These are phyloP conservation scores for Cyclotella cryptica DNA, from an alignment of 108 stramenopile species.

Conservation along the genomic window DNA sequence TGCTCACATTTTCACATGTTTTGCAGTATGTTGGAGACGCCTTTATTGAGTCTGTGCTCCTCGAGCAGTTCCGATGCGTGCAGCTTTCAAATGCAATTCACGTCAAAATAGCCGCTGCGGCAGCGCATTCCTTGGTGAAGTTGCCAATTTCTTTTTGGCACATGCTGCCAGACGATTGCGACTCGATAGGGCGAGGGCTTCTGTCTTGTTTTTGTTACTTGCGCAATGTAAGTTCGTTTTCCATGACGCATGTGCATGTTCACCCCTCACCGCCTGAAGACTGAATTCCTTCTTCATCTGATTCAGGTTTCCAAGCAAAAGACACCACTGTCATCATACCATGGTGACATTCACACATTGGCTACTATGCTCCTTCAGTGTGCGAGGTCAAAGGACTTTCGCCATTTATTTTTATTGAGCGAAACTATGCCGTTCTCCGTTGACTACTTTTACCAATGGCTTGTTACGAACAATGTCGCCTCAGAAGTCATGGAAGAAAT, in stretches of 20 bases:
- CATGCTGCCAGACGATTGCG: slow-evolving; percentile 30
- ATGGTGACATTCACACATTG: slow-evolving; percentile 23
- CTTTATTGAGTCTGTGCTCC: slow-evolving; percentile 28
- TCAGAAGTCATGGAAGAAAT: slow-evolving; percentile 29
- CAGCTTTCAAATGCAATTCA: slow-evolving; percentile 30
- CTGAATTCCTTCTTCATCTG: not conserved
- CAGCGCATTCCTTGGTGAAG: slow-evolving; percentile 27
- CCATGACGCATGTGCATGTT: not conserved
- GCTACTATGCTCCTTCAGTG: slow-evolving; percentile 19
- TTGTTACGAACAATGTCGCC: slow-evolving; percentile 34
- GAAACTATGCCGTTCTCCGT: slow-evolving; percentile 37
- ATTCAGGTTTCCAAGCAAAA: slow-evolving; percentile 14
- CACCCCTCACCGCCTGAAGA: not conserved
- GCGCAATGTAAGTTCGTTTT: slow-evolving; percentile 33
- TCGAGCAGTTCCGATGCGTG: slow-evolving; percentile 45
- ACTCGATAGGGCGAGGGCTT: slow-evolving; percentile 41
- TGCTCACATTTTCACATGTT: slow-evolving; percentile 27
- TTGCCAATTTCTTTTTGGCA: slow-evolving; percentile 48
- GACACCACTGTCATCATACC: slow-evolving; percentile 3
- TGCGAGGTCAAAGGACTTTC: slow-evolving; percentile 41
- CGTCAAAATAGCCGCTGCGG: slow-evolving; percentile 47
- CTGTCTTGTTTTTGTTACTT: slow-evolving; percentile 39
- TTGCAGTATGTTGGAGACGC: slow-evolving; percentile 7
- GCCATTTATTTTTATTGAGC: slow-evolving; percentile 32
- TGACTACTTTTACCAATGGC: slow-evolving; percentile 47